Evolutionary conservation across 129 eudicot genomes (phyloP).

Genomic region (Tagetes erecta): DNA sequence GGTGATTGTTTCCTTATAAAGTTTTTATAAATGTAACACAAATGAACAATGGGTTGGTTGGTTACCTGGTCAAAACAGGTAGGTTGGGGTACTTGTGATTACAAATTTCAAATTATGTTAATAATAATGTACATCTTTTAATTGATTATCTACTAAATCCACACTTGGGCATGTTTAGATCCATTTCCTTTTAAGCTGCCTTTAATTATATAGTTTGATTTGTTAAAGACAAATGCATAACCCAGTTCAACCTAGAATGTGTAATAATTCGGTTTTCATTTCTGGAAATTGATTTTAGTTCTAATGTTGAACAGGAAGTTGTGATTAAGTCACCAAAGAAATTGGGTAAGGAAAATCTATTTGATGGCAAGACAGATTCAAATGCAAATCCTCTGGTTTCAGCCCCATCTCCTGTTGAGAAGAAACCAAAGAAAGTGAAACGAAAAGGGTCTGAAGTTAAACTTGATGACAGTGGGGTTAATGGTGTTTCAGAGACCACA

Average conservation of each 20-base stretch:
- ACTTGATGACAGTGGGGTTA: conserved; percentile 20
- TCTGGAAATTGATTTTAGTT: neutral
- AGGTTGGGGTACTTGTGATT: neutral
- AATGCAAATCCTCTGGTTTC: conserved; percentile 31
- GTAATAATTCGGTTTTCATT: neutral
- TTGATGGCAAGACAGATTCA: conserved; percentile 47
- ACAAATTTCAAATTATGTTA: neutral
- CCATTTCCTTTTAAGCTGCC: neutral
- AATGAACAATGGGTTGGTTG: neutral
- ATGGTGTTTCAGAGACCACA: neutral
- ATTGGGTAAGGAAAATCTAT: conserved; percentile 65
- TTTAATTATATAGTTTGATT: neutral
- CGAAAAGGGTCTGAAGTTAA: conserved; percentile 21
- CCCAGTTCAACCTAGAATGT: neutral
- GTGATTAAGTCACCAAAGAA: conserved; percentile 49
- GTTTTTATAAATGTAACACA: neutral
- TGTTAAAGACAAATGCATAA: neutral
- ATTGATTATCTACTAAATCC: neutral
- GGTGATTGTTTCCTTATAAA: conserved; percentile 29
- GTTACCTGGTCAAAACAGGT: neutral
- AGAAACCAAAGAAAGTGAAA: conserved; percentile 41
- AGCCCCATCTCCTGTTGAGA: conserved; percentile 19
- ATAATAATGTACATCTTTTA: neutral
- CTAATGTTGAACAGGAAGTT: conserved; percentile 36
- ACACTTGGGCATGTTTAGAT: neutral